A percentile compares a stretch with the other conserved stretches of the same genome.
phyloP scores from a whole-genome alignment of 192 early-diverging fungal genomes.

The Linnemannia exigua region DNA sequence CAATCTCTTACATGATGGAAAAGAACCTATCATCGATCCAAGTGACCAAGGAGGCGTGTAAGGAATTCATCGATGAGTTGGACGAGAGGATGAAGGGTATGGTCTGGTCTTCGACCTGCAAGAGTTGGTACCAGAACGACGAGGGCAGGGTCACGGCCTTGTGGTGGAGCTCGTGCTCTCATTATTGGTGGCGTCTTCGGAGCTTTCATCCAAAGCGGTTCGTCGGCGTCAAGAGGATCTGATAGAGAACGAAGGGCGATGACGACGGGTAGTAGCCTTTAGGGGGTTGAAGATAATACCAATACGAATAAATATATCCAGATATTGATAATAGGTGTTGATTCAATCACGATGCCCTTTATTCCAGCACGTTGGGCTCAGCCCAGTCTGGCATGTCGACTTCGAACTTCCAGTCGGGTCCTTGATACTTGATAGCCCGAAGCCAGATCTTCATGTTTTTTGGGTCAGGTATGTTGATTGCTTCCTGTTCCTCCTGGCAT shows the following conservation, averaged over 20 bases:
- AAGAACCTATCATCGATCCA: constrained; percentile 53
- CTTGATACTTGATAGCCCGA: constrained; percentile 46
- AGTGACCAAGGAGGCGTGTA: constrained; percentile 36
- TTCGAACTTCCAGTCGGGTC: constrained; percentile 53
- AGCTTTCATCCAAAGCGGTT: constrained; percentile 34
- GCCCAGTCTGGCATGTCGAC: constrained; percentile 55
- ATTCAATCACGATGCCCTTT: not conserved
- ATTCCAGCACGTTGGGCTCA: constrained; percentile 26
- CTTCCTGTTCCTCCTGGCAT: constrained; percentile 31
- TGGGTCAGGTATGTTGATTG: constrained; percentile 28
- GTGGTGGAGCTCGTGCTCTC: constrained; percentile 27
- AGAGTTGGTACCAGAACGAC: constrained; percentile 63
- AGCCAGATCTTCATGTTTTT: constrained; percentile 54
- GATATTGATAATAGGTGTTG: not conserved
- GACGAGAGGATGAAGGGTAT: constrained; percentile 57
- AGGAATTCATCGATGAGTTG: constrained; percentile 34
- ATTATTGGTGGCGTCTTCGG: constrained; percentile 34
- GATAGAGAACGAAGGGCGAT: not conserved
- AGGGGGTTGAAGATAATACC: not conserved
- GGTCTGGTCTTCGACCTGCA: constrained; percentile 61
- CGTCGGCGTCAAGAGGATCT: constrained; percentile 21
- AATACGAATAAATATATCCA: not conserved
- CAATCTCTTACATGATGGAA: constrained; percentile 48
- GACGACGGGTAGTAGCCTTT: not conserved
- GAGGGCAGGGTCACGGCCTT: constrained; percentile 44